phyloP scores from a whole-genome alignment of 495 filamentous ascomycete genomes.

The Mytilinidion resinicola region DNA sequence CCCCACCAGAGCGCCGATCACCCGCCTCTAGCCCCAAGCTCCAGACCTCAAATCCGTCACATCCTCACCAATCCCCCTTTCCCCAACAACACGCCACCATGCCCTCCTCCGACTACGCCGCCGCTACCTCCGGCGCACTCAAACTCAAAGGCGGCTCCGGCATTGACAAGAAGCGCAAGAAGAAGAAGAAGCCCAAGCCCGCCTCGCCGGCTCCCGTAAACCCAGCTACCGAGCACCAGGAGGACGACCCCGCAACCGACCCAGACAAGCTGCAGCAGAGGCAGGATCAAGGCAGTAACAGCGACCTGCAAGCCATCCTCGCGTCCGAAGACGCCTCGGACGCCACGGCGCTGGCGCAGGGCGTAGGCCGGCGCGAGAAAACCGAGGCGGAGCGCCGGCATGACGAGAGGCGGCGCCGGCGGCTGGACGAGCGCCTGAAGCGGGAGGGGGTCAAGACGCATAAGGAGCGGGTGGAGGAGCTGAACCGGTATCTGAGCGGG shows the following conservation, averaged over 20 bases:
- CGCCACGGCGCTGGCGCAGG: conserved; percentile 9
- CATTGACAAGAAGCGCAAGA: conserved; percentile 61
- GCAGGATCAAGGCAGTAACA: not conserved
- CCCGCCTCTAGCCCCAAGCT: not conserved
- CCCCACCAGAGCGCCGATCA: not conserved
- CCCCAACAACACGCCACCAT: conserved; percentile 31
- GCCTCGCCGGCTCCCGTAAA: not conserved
- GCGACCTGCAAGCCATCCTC: not conserved
- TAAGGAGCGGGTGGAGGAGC: conserved; percentile 91
- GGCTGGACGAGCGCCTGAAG: conserved; percentile 69
- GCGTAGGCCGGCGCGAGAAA: conserved; percentile 44
- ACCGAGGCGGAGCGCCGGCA: conserved; percentile 79
- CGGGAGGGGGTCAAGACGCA: conserved; percentile 88
- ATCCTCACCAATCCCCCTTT: not conserved
- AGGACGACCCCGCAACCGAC: conserved; percentile 7
- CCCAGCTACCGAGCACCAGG: conserved; percentile 25
- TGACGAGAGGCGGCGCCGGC: conserved; percentile 70
- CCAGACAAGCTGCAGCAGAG: conserved; percentile 19
- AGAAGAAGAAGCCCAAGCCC: conserved; percentile 48
- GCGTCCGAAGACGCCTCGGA: conserved; percentile 10
- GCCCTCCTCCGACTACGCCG: conserved; percentile 64
- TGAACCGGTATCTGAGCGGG: conserved; percentile 86
- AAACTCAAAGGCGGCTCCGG: conserved; percentile 69
- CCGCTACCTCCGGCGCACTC: conserved; percentile 56
- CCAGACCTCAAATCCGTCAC: not conserved